Evolutionary conservation across 2,329 filamentous ascomycete species (phyloP).

Genomic region (Pseudogymnoascus sp.): DNA sequence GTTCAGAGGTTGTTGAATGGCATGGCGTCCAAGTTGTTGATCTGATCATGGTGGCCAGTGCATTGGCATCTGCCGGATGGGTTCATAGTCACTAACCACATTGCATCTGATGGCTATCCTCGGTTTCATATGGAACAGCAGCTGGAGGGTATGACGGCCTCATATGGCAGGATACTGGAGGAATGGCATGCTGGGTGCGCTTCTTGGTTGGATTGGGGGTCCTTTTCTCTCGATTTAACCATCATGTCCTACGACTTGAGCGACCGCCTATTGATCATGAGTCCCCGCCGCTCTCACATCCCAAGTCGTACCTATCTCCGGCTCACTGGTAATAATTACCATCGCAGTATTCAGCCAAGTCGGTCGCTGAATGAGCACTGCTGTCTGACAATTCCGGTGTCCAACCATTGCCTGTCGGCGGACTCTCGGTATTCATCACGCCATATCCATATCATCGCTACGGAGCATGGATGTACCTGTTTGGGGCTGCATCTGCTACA

Average conservation of each 20-base stretch:
- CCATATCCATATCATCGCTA: not conserved
- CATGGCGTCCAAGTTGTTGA: not conserved
- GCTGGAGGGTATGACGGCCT: not conserved
- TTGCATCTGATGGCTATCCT: not conserved
- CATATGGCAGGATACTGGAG: not conserved
- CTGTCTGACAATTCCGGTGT: not conserved
- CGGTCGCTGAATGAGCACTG: not conserved
- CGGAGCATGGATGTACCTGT: not conserved
- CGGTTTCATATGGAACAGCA: not conserved
- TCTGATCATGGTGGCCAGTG: not conserved
- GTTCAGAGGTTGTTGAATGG: not conserved
- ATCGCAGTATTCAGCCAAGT: not conserved
- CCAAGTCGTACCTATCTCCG: not conserved
- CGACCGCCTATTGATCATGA: not conserved
- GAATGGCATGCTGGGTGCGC: not conserved
- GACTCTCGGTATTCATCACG: not conserved
- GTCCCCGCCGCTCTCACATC: not conserved
- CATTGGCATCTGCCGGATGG: not conserved
- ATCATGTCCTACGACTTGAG: conserved; percentile 1
- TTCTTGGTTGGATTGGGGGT: not conserved
- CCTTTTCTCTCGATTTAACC: not conserved
- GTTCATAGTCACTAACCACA: conserved; percentile 4
- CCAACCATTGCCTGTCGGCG: not conserved
- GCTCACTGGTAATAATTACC: not conserved
- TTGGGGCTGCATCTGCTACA: not conserved